These are phyloP conservation scores for Zasmidium angulare DNA, from an alignment of 2,329 filamentous ascomycete species.

Conservation along the genomic window DNA sequence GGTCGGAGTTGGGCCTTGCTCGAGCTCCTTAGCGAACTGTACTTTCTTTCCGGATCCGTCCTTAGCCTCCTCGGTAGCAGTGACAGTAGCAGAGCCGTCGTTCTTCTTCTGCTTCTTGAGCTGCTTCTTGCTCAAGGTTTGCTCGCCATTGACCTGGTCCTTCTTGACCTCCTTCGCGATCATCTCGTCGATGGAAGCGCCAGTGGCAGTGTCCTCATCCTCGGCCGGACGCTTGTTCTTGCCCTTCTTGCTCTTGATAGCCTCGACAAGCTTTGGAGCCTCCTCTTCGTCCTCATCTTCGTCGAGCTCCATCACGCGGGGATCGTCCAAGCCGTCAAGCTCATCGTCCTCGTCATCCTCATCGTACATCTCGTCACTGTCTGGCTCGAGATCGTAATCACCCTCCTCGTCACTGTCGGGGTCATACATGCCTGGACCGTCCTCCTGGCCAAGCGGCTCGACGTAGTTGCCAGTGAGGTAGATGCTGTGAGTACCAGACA, in stretches of 20 bases:
- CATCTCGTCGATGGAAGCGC: slow-evolving; percentile 71
- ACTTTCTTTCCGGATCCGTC: slow-evolving; percentile 84
- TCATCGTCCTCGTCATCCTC: slow-evolving; percentile 40
- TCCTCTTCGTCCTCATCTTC: slow-evolving; percentile 60
- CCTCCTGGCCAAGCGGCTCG: slow-evolving; percentile 62
- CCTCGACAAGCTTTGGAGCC: slow-evolving; percentile 54
- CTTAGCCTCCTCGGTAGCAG: slow-evolving; percentile 48
- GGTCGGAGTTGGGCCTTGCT: slow-evolving; percentile 87
- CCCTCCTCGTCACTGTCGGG: slow-evolving; percentile 62
- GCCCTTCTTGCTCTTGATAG: slow-evolving; percentile 73
- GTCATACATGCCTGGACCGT: slow-evolving; percentile 62
- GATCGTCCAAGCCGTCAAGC: slow-evolving; percentile 28
- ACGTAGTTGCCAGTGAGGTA: slow-evolving; percentile 97
- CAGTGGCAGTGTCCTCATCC: slow-evolving; percentile 60
- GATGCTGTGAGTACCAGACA: slow-evolving; percentile 83
- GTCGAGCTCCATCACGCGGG: slow-evolving; percentile 25
- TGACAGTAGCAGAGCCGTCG: slow-evolving; percentile 77
- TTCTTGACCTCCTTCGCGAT: slow-evolving; percentile 70
- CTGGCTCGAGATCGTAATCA: slow-evolving; percentile 77
- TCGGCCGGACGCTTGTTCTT: slow-evolving; percentile 95
- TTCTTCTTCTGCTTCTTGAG: slow-evolving; percentile 99
- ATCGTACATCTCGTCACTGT: slow-evolving; percentile 70
- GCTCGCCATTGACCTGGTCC: slow-evolving; percentile 57
- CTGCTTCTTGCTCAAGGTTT: slow-evolving; percentile 91
- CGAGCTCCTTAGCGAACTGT: slow-evolving; percentile 97